Percentiles rank a stretch among this genome's conserved stretches.
phyloP scores from a whole-genome alignment of 78 protist genomes.

The Guillardia theta region DNA sequence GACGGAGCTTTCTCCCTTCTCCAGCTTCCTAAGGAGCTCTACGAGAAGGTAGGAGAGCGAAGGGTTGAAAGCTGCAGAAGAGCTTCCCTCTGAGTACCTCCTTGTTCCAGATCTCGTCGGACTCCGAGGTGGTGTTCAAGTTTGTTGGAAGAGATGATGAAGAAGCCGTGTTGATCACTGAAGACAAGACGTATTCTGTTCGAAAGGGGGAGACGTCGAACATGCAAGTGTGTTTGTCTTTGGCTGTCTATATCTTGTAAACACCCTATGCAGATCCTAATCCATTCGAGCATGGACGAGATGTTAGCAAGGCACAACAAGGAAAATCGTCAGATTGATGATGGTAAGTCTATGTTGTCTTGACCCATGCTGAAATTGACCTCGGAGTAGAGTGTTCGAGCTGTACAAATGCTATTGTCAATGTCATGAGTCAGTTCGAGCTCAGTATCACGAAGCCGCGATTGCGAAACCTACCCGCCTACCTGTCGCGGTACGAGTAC shows the following conservation, averaged over 20 bases:
- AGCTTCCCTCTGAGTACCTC: neutral
- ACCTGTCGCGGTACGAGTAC: neutral
- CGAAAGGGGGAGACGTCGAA: conserved; percentile 11
- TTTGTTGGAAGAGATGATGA: neutral
- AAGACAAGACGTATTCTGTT: neutral
- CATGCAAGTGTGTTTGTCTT: neutral
- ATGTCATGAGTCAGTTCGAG: neutral
- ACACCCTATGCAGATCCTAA: neutral
- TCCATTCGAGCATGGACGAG: neutral
- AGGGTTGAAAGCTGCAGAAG: neutral
- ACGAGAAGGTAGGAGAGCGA: neutral
- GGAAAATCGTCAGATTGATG: no score
- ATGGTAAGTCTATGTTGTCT: neutral
- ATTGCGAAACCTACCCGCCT: neutral
- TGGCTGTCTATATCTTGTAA: neutral
- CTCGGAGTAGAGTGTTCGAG: neutral
- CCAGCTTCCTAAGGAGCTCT: neutral
- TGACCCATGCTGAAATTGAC: neutral
- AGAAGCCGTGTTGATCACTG: neutral
- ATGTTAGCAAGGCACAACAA: neutral
- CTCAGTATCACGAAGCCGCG: neutral
- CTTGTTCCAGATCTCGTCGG: neutral
- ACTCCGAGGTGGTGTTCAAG: neutral
- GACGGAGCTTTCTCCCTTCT: neutral
- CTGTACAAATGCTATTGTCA: neutral